Conservation (phyloP, 2,329 filamentous ascomycete species). For the Aureobasidium uvarum region DNA sequence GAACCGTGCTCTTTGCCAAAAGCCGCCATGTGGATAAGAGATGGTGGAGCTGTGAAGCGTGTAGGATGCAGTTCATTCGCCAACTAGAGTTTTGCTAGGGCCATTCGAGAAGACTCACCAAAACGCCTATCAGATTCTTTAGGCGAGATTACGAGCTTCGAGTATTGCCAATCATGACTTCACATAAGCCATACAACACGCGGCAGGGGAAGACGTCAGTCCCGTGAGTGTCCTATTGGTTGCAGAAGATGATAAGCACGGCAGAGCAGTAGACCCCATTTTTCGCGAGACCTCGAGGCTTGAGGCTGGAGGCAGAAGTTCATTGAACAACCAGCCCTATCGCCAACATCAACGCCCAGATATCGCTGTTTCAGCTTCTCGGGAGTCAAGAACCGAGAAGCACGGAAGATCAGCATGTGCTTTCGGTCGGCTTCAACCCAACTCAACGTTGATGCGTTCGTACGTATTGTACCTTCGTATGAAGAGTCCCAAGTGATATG, state of each 20-base stretch:
- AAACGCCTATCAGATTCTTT: constrained; percentile 9
- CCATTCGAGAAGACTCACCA: constrained; percentile 14
- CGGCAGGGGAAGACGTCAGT: not conserved
- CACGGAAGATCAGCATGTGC: constrained; percentile 6
- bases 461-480: not conserved
- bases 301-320: not conserved
- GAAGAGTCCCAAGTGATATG: constrained; percentile 4
- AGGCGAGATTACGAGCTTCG: constrained; percentile 20
- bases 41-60: constrained; percentile 1
- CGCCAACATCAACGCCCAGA: not conserved
- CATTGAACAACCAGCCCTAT: not conserved
- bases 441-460: constrained; percentile 4
- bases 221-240: not conserved
- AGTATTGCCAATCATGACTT: constrained; percentile 17
- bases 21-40: constrained; percentile 12
- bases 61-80: constrained; percentile 7
- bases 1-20: constrained; percentile 9
- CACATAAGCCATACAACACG: not conserved
- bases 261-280: not conserved
- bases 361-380: not conserved
- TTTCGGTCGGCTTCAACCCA: not conserved
- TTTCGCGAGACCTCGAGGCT: not conserved
- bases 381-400: not conserved
- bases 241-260: not conserved
- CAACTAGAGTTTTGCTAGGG: constrained; percentile 5